A percentile compares a stretch with the other conserved stretches of the same genome.
These are phyloP conservation scores for Hanseniaspora hatyaiensis DNA, from an alignment of 805 yeast species.

Conservation along the genomic window DNA sequence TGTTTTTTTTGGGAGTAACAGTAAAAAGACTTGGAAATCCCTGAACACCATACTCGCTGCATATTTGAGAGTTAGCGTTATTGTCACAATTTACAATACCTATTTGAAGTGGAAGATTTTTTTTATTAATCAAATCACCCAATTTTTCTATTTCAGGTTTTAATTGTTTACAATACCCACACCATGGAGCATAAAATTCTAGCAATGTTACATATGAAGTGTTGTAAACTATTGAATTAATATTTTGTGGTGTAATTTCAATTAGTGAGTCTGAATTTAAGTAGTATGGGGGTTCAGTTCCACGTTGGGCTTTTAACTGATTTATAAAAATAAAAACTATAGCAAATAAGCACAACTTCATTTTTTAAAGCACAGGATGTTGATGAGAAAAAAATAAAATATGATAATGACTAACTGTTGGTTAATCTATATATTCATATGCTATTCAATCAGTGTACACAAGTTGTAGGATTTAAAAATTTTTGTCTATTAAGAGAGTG, in stretches of 20 bases:
- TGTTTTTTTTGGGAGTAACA: slow-evolving; percentile 56
- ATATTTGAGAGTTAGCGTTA: slow-evolving; percentile 51
- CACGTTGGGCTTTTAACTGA: not conserved
- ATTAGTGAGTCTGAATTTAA: slow-evolving; percentile 33
- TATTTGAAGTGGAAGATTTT: slow-evolving; percentile 45
- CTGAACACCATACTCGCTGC: slow-evolving; percentile 50
- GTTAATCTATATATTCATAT: too few species aligned
- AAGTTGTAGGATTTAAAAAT: too few species aligned
- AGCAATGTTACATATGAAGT: slow-evolving; percentile 73
- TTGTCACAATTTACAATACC: slow-evolving; percentile 84
- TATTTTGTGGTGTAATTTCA: slow-evolving; percentile 47
- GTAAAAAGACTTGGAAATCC: slow-evolving; percentile 80
- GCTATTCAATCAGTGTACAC: too few species aligned
- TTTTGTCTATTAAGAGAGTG: too few species aligned
- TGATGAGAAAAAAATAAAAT: too few species aligned
- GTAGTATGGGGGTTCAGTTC: slow-evolving; percentile 25
- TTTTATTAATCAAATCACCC: slow-evolving; percentile 38
- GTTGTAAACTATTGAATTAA: slow-evolving; percentile 51
- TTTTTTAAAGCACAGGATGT: too few species aligned
- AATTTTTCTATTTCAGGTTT: slow-evolving; percentile 53
- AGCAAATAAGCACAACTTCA: too few species aligned
- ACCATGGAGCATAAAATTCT: slow-evolving; percentile 95
- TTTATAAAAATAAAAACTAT: too few species aligned
- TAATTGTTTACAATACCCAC: slow-evolving; percentile 79
- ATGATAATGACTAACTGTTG: too few species aligned